Base-by-base conservation (phyloP, 129 eudicot genomes). In the Apium graveolens region DNA sequence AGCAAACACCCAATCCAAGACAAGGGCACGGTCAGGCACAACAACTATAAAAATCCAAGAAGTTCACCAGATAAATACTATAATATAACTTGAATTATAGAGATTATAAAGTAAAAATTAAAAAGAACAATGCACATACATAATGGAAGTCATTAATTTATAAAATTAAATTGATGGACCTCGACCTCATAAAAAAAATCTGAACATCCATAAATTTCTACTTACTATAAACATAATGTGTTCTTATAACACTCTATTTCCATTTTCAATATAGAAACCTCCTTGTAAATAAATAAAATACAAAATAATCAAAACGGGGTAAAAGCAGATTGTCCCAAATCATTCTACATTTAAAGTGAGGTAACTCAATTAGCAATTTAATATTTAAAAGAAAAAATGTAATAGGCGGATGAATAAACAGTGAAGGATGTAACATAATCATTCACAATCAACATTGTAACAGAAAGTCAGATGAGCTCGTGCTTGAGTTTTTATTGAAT, bases 1-100 rank as follows among this genome's bases (percentile, higher is more conserved):
- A 80, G 99, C 95, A 82, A 96, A 89, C 81, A 96, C 99, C 97
- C 99, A 96, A 83, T 92, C 97, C 97, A 96, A 85, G 76, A 90
- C 91, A 78, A 88, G 85, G 66, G 99, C 92, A 68, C 81, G 88
- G 76, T 87, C 90, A 81, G 99, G 99, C 55, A 96, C 89, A 71
- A 86, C 83, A 87, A 96, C 99, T 96, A 83, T 31, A 82, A 41
- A 79, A 82, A 85, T 76, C 57, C 76, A 82, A 85, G 62, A 43
- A 53, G 62, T 57, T 44, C 80, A 41, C 76, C 57, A 34, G 70
- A 74, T 81, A 71, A 81, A 79, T 73, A 11, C 12, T 74, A 72
- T 9, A 17, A 63, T 45, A 68, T 42, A 53, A 38, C 41, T 38
- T 69, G 79, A 38, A 68, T 14, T 45, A 76, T 74, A 38, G 17